These are phyloP conservation scores for Hypoxylon rubiginosum DNA, from an alignment of 2,329 filamentous ascomycete genomes.

Conservation along the genomic window DNA sequence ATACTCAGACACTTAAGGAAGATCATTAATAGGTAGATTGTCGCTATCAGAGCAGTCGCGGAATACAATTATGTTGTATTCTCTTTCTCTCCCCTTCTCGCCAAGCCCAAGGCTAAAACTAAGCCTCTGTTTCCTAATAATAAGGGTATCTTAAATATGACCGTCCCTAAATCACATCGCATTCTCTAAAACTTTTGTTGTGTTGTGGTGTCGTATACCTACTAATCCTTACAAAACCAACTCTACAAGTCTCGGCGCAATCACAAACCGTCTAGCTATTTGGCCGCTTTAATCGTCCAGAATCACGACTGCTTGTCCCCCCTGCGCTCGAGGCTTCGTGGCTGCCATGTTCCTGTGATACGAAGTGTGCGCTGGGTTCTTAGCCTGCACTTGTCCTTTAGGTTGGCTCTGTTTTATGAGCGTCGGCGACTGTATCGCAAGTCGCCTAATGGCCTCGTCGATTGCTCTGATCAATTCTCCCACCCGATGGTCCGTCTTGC, in stretches of 20 bases:
- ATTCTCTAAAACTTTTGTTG: constrained; percentile 36
- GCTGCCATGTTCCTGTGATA: constrained; percentile 42
- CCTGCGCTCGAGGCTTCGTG: constrained; percentile 42
- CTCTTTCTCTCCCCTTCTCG: constrained; percentile 1
- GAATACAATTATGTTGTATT: constrained; percentile 7
- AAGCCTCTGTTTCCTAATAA: constrained; percentile 34
- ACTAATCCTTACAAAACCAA: background rate
- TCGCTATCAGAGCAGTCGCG: constrained; percentile 11
- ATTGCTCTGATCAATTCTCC: constrained; percentile 61
- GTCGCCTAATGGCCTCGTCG: constrained; percentile 61
- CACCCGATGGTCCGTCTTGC: constrained; percentile 57
- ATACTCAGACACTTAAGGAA: background rate
- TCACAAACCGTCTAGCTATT: constrained; percentile 26
- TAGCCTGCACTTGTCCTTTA: constrained; percentile 36
- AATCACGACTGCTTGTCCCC: constrained; percentile 33
- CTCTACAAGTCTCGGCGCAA: background rate
- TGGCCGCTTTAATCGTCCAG: constrained; percentile 32
- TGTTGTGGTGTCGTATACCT: constrained; percentile 26
- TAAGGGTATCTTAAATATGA: constrained; percentile 43
- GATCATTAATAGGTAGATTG: constrained; percentile 33
- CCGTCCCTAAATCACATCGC: constrained; percentile 35
- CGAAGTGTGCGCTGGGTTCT: constrained; percentile 36
- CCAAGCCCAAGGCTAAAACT: background rate
- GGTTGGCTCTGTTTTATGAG: constrained; percentile 44
- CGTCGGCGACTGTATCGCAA: constrained; percentile 50